phyloP scores from a whole-genome alignment of 352 stramenopile genomes.

The Hyphochytrium catenoides region DNA sequence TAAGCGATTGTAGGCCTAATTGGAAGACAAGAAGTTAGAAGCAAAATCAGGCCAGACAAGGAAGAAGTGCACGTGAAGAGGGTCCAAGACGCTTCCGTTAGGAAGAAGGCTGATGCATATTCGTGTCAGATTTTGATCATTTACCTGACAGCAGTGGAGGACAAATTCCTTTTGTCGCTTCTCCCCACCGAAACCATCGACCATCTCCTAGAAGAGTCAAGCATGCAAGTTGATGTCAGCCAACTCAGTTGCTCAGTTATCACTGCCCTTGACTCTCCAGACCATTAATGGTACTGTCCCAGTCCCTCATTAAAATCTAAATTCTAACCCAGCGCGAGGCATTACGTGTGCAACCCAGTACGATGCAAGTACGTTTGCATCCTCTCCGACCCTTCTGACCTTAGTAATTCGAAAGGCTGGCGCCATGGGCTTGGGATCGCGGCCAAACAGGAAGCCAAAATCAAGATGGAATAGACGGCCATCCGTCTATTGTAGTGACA shows the following conservation, averaged over 20 bases:
- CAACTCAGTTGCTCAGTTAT: constrained; percentile 3
- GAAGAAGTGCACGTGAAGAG: too few relatives aligned
- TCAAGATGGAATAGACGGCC: constrained; percentile 99
- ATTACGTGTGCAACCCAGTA: too few relatives aligned
- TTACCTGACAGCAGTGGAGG: constrained; percentile 71
- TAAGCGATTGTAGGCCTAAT: constrained; percentile 70
- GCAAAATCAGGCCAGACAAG: too few relatives aligned
- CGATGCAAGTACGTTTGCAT: too few relatives aligned
- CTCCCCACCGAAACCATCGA: constrained; percentile 83
- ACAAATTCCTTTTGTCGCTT: constrained; percentile 78
- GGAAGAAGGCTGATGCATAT: too few relatives aligned
- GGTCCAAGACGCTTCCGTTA: too few relatives aligned
- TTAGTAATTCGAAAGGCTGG: constrained; percentile 93
- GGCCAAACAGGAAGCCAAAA: constrained; percentile 97
- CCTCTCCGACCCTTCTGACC: too few relatives aligned
- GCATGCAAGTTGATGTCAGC: not conserved
- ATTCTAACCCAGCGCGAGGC: too few relatives aligned
- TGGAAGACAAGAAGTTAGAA: too few relatives aligned
- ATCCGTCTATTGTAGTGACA: constrained; percentile 23
- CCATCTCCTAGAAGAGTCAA: constrained; percentile 47
- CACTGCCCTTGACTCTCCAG: constrained; percentile 1
- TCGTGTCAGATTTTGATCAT: too few relatives aligned
- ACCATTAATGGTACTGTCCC: too few relatives aligned
- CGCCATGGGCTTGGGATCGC: constrained; percentile 94
- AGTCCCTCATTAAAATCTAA: too few relatives aligned